Base-by-base conservation (phyloP, 1,284 basidiomycete species). In the Sporisorium reilianum region DNA sequence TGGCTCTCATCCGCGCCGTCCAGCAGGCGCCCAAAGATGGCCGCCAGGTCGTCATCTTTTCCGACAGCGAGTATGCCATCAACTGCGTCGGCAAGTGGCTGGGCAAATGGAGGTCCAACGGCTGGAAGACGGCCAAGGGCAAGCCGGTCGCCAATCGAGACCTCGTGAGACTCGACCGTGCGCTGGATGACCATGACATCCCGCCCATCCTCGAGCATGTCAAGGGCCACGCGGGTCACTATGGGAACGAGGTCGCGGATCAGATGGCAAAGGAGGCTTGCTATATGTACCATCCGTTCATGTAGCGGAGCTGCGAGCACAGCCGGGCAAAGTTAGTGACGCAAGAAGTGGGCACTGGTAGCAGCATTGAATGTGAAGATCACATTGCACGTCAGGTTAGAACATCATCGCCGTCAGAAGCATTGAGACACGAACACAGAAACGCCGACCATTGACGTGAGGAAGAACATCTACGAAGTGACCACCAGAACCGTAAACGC, bases 191-290 rank as follows among this genome's bases (percentile, higher is more conserved):
- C 14, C 59, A 61, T 5, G 10, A n/a, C 6, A 38, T 54, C 7
- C 58, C 61, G 5, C 76, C 79, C 6, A 82, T 83, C 22, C 86
- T 94, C 14, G 84, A 88, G 61, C 88, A 92, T 68, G 91, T 94
- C 49, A 87, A 88, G 56, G 93, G 90, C 0, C 93, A 94, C 75
- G 86, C 85, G 2, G 91, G 91, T 1, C 86, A 89, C 45, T 84
- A 85, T 55, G 92, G 93, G 1, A 94, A 94, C 81, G 92, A 93
- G 58, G 89, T 89, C 57, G 93, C 93, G 1, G 93, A 94, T 83
- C 9, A 25, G 2, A 38, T 52, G 49, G 57, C 50, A 6, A 36
- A 22, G 32, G 5, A 38, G 7, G 49, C 23, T 16, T 26, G 18
- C 22, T 8, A 20, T 9, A 20, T 0, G 4, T 30, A 30, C 28